A percentile compares a stretch with the other conserved stretches of the same genome.
Conservation (phyloP, 2,329 filamentous ascomycete species). For the Pseudogymnoascus sp. region DNA sequence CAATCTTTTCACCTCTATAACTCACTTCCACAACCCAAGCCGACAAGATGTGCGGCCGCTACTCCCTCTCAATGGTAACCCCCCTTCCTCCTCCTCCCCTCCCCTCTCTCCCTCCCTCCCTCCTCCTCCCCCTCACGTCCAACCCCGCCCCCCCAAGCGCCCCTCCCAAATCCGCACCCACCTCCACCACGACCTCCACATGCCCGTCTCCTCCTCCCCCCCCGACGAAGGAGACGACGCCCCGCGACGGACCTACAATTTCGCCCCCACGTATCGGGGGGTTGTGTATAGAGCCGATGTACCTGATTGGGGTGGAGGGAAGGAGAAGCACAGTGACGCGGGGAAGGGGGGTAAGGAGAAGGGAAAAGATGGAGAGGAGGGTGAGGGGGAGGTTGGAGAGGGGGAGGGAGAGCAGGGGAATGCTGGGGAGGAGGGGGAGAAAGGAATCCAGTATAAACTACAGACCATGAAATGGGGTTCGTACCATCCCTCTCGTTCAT, state of each 20-base stretch:
- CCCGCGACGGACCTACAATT: conserved; percentile 77
- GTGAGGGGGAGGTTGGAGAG: conserved; percentile 11
- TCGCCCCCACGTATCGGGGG: conserved; percentile 80
- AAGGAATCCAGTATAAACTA: conserved; percentile 62
- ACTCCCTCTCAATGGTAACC: conserved; percentile 26
- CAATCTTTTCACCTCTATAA: too few relatives aligned
- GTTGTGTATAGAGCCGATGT: conserved; percentile 76
- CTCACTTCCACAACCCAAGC: not conserved
- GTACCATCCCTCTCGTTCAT: conserved; percentile 10
- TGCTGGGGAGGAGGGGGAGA: not conserved
- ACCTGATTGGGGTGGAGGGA: conserved; percentile 47
- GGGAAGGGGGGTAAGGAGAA: conserved; percentile 19
- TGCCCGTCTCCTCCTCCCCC: conserved; percentile 65
- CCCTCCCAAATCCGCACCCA: conserved; percentile 68
- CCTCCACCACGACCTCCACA: conserved; percentile 60
- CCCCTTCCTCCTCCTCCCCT: not conserved
- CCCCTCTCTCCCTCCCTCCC: not conserved
- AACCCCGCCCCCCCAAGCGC: conserved; percentile 43
- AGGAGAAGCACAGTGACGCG: too few relatives aligned
- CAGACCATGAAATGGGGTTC: conserved; percentile 88
- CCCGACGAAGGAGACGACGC: conserved; percentile 54
- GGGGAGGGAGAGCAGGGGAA: conserved; percentile 11
- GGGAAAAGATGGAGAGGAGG: conserved; percentile 19
- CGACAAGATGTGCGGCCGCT: conserved; percentile 28
- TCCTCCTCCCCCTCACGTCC: too few relatives aligned